These are phyloP conservation scores for Mucor saturninus DNA, from an alignment of 371 early-diverging fungal species.

Conservation along the genomic window DNA sequence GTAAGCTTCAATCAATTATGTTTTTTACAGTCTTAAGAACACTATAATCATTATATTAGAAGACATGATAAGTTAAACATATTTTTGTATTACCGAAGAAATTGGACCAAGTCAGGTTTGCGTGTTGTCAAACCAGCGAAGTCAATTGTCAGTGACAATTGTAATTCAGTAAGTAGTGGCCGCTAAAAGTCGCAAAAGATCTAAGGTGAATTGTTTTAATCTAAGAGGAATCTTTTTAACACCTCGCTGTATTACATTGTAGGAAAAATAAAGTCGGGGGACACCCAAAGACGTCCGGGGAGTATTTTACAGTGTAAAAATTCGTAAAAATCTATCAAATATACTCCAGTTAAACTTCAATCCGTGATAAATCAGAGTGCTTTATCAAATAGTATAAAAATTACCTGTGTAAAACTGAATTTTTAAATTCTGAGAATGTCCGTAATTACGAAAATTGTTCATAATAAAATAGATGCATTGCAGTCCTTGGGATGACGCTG, in stretches of 20 bases:
- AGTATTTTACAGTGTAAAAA: too few relatives aligned
- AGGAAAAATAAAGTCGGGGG: neutral
- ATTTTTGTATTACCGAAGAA: conserved; percentile 11
- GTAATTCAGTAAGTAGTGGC: conserved; percentile 1
- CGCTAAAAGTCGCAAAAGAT: too few relatives aligned
- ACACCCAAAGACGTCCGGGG: too few relatives aligned
- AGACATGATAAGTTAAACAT: conserved; percentile 6
- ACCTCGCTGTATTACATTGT: conserved; percentile 19
- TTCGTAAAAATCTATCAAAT: too few relatives aligned
- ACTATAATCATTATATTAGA: conserved; percentile 10
- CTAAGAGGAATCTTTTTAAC: conserved; percentile 15
- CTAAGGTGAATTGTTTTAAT: conserved; percentile 15
- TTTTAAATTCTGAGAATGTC: too few relatives aligned
- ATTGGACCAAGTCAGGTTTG: conserved; percentile 11
- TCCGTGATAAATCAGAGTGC: too few relatives aligned
- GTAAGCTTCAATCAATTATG: conserved; percentile 3
- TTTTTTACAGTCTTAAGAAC: conserved; percentile 9
- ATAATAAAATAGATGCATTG: neutral
- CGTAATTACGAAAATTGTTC: too few relatives aligned
- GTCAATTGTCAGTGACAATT: conserved; percentile 10
- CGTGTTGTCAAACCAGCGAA: conserved; percentile 7
- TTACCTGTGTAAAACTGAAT: too few relatives aligned
- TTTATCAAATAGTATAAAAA: too few relatives aligned
- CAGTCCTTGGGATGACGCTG: conserved; percentile 15
- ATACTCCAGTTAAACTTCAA: too few relatives aligned